Evolutionary conservation across 2,329 filamentous ascomycete genomes (phyloP).

Genomic region (Hypoxylon sp.): DNA sequence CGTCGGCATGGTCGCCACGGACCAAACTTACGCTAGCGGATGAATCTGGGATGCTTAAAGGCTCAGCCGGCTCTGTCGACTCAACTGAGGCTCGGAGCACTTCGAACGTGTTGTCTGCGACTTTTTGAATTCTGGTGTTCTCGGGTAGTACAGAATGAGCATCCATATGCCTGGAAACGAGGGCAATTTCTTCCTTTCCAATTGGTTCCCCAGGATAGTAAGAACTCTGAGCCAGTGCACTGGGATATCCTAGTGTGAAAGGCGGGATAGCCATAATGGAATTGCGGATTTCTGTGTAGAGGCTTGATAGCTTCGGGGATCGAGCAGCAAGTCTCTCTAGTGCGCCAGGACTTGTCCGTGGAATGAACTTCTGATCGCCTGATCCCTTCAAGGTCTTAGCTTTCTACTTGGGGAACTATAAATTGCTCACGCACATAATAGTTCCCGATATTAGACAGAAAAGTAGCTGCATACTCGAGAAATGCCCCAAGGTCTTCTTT

Average conservation of each 20-base stretch:
- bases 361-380: slow-evolving; percentile 73
- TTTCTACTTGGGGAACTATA: neutral
- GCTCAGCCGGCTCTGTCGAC: slow-evolving; percentile 24
- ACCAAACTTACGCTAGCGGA: slow-evolving; percentile 5
- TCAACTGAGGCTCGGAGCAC: slow-evolving; percentile 60
- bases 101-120: slow-evolving; percentile 58
- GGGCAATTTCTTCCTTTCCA: slow-evolving; percentile 65
- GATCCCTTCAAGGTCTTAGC: slow-evolving; percentile 58
- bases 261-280: slow-evolving; percentile 65
- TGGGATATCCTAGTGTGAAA: slow-evolving; percentile 70
- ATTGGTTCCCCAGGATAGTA: slow-evolving; percentile 67
- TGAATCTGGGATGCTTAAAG: slow-evolving; percentile 18
- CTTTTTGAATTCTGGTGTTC: slow-evolving; percentile 68
- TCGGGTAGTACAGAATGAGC: slow-evolving; percentile 67
- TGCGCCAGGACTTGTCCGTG: slow-evolving; percentile 60
- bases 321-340: slow-evolving; percentile 61
- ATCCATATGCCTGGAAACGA: slow-evolving; percentile 66
- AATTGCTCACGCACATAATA: slow-evolving; percentile 62
- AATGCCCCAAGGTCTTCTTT: slow-evolving; percentile 64
- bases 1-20: slow-evolving; percentile 4
- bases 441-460: slow-evolving; percentile 73
- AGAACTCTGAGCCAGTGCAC: slow-evolving; percentile 65
- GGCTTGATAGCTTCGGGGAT: slow-evolving; percentile 58
- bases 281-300: slow-evolving; percentile 61
- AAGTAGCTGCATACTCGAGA: slow-evolving; percentile 69